Conservation (phyloP, 2,329 filamentous ascomycete genomes). For the Dendrostoma leiphaemia region DNA sequence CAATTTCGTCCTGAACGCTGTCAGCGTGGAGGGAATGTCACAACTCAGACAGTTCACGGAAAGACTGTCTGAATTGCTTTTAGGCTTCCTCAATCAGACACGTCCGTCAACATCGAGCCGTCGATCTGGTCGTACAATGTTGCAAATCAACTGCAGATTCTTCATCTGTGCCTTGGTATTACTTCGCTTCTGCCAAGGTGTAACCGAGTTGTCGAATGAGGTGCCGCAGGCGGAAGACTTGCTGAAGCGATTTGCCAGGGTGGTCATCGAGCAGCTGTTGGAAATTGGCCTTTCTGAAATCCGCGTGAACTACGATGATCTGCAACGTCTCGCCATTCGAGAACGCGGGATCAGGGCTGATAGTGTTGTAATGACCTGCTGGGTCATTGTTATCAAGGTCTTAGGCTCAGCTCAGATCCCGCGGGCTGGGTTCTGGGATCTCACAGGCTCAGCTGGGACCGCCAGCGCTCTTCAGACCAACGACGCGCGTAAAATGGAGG, state of each 20-base stretch:
- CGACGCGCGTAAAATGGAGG: constrained; percentile 51
- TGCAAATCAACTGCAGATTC: constrained; percentile 36
- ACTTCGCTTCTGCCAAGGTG: constrained; percentile 42
- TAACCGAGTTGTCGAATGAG: constrained; percentile 29
- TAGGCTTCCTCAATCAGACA: constrained; percentile 13
- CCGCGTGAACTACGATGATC: constrained; percentile 43
- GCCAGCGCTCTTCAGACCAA: constrained; percentile 32
- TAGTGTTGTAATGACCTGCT: constrained; percentile 46
- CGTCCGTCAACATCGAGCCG: constrained; percentile 3
- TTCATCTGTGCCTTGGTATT: constrained; percentile 36
- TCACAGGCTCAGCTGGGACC: constrained; percentile 44
- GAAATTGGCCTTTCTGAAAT: constrained; percentile 41
- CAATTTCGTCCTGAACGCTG: constrained; percentile 42
- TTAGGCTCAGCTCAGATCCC: constrained; percentile 50
- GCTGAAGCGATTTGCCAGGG: constrained; percentile 40
- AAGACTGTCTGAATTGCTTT: constrained; percentile 42
- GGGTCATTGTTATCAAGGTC: constrained; percentile 57
- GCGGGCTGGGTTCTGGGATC: constrained; percentile 59
- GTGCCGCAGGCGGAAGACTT: constrained; percentile 47
- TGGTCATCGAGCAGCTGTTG: constrained; percentile 39
- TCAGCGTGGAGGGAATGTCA: constrained; percentile 37
- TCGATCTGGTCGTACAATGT: constrained; percentile 28
- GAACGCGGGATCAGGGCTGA: constrained; percentile 53
- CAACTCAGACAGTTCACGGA: constrained; percentile 40
- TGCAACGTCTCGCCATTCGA: constrained; percentile 43